These are phyloP conservation scores for Nannochloropsis gaditana DNA, from an alignment of 108 stramenopile genomes.

Conservation along the genomic window DNA sequence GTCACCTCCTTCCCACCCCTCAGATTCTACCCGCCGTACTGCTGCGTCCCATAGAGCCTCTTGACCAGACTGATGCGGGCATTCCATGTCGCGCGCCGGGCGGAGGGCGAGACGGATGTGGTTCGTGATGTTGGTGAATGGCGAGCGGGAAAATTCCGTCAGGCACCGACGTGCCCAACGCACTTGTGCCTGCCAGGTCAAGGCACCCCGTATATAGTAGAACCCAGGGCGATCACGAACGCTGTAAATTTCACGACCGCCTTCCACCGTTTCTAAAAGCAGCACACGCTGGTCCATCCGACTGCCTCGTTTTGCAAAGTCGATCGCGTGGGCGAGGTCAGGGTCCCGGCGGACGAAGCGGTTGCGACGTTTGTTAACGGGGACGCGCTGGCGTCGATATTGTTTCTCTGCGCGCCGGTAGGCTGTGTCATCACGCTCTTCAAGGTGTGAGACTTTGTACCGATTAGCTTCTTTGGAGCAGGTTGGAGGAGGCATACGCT, in stretches of 20 bases:
- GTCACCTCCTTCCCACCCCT: background rate
- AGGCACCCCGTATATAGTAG: background rate
- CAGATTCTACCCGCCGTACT: background rate
- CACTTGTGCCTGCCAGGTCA: background rate
- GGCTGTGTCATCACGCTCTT: background rate
- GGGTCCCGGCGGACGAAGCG: background rate
- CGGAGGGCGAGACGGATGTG: background rate
- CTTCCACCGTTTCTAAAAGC: background rate
- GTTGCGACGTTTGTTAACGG: background rate
- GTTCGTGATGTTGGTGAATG: background rate
- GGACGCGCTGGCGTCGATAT: background rate
- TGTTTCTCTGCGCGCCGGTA: background rate
- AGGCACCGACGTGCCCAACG: slow-evolving; percentile 5
- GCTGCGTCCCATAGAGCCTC: background rate
- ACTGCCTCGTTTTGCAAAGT: background rate
- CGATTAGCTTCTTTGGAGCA: slow-evolving; percentile 11
- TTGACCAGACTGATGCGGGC: background rate
- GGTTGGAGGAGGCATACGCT: background rate
- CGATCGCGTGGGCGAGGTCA: background rate
- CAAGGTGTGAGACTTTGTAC: background rate
- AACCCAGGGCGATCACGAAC: background rate
- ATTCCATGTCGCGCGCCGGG: no score
- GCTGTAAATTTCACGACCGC: background rate
- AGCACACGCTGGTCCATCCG: background rate
- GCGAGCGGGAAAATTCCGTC: background rate